Evolutionary conservation across 129 eudicot genomes (phyloP), one percentile per base, ranked within the genome.

Genomic region (Flaveria sonorensis): DNA sequence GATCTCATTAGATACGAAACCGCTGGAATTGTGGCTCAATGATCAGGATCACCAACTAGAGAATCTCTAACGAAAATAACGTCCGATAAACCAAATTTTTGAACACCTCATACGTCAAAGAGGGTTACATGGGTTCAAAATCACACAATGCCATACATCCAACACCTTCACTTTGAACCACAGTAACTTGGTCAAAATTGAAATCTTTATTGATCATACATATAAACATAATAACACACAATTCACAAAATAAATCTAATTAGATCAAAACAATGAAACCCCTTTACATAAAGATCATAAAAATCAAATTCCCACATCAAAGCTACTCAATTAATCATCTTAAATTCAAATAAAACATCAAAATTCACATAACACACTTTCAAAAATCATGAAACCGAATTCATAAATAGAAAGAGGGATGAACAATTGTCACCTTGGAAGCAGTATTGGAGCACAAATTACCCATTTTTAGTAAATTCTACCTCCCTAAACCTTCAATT

Each of bases 371-470:
- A 75, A 75, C 56, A 15, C 67, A 15, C 12, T 67, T 67, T 39
- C 5, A 16, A 36, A 36, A 78, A 59, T 26, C 57, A 43, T 60
- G 73, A 82, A 84, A 43, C 14, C 42, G 28, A 64, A 47, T 26
- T 32, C 69, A 74, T 19, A 63, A 15, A 30, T 3, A 60, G 0
- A 69, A 66, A 79, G 32, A 71, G 56, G 73, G 69, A 57, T 61
- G 61, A 63, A 74, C 40, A 36, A 76, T 71, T 20, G 70, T 82
- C 81, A 89, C 95, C 89, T 86, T 87, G 71, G 88, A 82, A 80
- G 52, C 73, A 74, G 92, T 86, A 87, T 47, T 78, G 75, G 87
- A 83, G 83, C 85, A 92, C 32, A 92, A 74, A 74, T 74, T 89
- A 53, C 86, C 96, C 97, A 92, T 92, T 28, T 36, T 40, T 50